Conservation (phyloP, 208 protist genomes). For the Leishmania tarentolae region DNA sequence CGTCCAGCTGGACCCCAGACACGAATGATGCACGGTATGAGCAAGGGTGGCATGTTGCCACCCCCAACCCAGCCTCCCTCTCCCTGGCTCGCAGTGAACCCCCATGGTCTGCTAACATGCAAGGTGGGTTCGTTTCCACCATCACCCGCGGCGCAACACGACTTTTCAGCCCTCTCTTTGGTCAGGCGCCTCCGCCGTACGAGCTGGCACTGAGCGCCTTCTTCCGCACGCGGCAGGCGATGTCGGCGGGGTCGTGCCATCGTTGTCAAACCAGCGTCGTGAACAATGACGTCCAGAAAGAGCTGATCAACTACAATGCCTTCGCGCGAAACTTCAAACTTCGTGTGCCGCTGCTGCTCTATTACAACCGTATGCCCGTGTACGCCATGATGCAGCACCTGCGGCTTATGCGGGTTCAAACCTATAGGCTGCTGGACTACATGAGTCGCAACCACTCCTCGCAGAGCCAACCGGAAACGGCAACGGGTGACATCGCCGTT, state of each 20-base stretch:
- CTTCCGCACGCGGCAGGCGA: constrained; percentile 26
- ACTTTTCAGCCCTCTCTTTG: not conserved
- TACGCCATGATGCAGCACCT: constrained; percentile 32
- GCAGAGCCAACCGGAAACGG: constrained; percentile 15
- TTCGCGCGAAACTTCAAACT: constrained; percentile 24
- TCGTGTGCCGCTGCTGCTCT: constrained; percentile 29
- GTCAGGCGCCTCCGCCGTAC: constrained; percentile 20
- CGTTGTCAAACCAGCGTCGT: constrained; percentile 16
- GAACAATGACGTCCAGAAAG: constrained; percentile 10
- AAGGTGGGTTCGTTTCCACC: constrained; percentile 6
- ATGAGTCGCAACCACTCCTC: constrained; percentile 18
- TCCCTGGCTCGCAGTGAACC: constrained; percentile 25
- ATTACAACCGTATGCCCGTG: constrained; percentile 36
- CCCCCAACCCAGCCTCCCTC: constrained; percentile 20
- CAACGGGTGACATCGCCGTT: not conserved
- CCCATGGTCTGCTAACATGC: constrained; percentile 19
- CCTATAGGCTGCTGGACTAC: constrained; percentile 25
- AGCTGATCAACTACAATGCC: constrained; percentile 21
- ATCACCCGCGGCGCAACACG: not conserved
- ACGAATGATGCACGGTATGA: constrained; percentile 5
- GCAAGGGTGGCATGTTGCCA: constrained; percentile 15
- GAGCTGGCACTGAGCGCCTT: constrained; percentile 21
- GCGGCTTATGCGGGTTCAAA: constrained; percentile 20
- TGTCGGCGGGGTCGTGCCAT: constrained; percentile 12
- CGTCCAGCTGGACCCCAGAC: constrained; percentile 20